Percentiles rank a stretch among this genome's conserved stretches.
Conservation (phyloP, 805 yeast species). For the Candida krabiensis region DNA sequence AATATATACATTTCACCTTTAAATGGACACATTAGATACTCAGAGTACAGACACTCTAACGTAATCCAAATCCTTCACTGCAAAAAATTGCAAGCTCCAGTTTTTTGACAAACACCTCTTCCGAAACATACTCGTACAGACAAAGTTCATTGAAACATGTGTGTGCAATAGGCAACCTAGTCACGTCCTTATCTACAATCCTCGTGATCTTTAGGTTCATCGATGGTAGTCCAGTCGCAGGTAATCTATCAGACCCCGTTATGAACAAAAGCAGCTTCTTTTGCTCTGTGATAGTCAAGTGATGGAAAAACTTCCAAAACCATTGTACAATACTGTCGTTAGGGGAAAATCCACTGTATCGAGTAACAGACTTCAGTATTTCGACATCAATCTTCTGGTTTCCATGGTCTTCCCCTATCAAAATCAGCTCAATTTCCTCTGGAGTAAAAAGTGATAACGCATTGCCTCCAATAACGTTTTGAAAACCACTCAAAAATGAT, state of each 20-base stretch:
- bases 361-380: constrained; percentile 68
- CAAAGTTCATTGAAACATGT: constrained; percentile 94
- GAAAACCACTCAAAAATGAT: constrained; percentile 70
- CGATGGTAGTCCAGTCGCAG: constrained; percentile 87
- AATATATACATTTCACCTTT: too few species aligned
- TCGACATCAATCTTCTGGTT: constrained; percentile 58
- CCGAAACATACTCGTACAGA: constrained; percentile 60
- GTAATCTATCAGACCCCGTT: constrained; percentile 89
- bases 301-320: constrained; percentile 84
- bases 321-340: constrained; percentile 51
- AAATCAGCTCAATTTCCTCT: constrained; percentile 73
- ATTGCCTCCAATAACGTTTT: constrained; percentile 73
- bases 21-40: too few species aligned
- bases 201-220: constrained; percentile 70
- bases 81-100: constrained; percentile 70
- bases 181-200: constrained; percentile 21
- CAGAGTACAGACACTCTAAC: constrained; percentile 6
- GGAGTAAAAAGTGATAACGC: constrained; percentile 79
- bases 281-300: constrained; percentile 47
- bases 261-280: constrained; percentile 69
- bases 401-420: constrained; percentile 68
- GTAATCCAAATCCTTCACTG: constrained; percentile 79
- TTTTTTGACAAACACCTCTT: constrained; percentile 56
- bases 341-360: constrained; percentile 64
- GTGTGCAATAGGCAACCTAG: constrained; percentile 79